Conservation (phyloP, 192 early-diverging fungal genomes). For the Chytriomyces hyalinus region DNA sequence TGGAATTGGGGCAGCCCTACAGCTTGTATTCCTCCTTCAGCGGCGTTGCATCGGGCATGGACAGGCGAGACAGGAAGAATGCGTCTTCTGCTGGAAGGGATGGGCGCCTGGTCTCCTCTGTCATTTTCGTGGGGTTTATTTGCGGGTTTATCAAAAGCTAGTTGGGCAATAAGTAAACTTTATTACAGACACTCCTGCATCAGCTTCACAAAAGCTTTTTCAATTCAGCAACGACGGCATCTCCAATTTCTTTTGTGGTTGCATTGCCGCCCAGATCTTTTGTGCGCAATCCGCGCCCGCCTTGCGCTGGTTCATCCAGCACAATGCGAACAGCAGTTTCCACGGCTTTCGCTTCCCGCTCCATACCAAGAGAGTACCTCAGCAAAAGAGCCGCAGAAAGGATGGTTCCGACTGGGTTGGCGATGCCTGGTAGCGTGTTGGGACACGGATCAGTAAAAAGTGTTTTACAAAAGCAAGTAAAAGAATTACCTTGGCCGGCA, state of each 20-base stretch:
- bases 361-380: slow-evolving; percentile 90
- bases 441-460: neutral
- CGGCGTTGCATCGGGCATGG: slow-evolving; percentile 40
- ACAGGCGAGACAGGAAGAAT: slow-evolving; percentile 49
- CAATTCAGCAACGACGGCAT: slow-evolving; percentile 82
- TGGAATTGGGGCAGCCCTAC: slow-evolving; percentile 22
- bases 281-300: slow-evolving; percentile 73
- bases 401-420: slow-evolving; percentile 98
- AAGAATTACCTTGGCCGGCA: slow-evolving; percentile 78
- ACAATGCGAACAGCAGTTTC: slow-evolving; percentile 92
- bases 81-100: slow-evolving; percentile 55
- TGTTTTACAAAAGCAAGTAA: neutral
- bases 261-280: slow-evolving; percentile 87
- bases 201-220: slow-evolving; percentile 35
- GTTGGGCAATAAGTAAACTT: neutral
- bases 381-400: slow-evolving; percentile 93
- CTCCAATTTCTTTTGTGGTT: slow-evolving; percentile 88
- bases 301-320: slow-evolving; percentile 81
- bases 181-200: too few species aligned
- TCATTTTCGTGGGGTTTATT: neutral
- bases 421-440: slow-evolving; percentile 63
- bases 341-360: slow-evolving; percentile 86
- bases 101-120: neutral
- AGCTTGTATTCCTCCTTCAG: slow-evolving; percentile 44
- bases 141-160: neutral